These are phyloP conservation scores for Pezicula neosporulosa DNA, from an alignment of 2,329 filamentous ascomycete genomes.

Conservation along the genomic window DNA sequence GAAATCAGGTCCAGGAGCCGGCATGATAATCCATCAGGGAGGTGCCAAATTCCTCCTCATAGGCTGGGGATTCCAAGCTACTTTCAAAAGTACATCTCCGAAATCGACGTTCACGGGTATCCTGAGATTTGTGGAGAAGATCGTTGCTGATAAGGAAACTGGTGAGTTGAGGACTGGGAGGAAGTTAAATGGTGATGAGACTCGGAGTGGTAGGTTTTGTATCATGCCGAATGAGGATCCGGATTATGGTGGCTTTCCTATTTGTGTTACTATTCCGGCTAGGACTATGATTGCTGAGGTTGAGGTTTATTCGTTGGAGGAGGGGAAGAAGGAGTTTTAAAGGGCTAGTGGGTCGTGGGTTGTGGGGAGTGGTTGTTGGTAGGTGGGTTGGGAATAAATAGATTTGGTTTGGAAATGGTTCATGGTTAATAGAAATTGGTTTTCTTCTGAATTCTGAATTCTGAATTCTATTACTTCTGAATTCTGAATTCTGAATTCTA, in stretches of 20 bases:
- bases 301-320: constrained; percentile 31
- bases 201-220: constrained; percentile 39
- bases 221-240: constrained; percentile 53
- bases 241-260: constrained; percentile 53
- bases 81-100: constrained; percentile 24
- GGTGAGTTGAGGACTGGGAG: constrained; percentile 33
- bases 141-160: constrained; percentile 30
- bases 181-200: constrained; percentile 42
- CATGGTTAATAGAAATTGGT: too few species aligned
- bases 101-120: constrained; percentile 39
- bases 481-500: too few species aligned
- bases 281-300: constrained; percentile 43
- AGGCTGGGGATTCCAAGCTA: constrained; percentile 41
- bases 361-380: too few species aligned
- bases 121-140: constrained; percentile 37
- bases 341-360: too few species aligned
- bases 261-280: constrained; percentile 50
- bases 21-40: constrained; percentile 38
- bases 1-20: constrained; percentile 34
- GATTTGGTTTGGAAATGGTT: too few species aligned
- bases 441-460: too few species aligned
- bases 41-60: constrained; percentile 38
- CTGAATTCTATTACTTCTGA: too few species aligned
- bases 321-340: background rate
- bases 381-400: too few species aligned